Percentiles rank a stretch among this genome's conserved stretches.
Conservation (phyloP, 352 stramenopile species). For the Pythium sukuiense region DNA sequence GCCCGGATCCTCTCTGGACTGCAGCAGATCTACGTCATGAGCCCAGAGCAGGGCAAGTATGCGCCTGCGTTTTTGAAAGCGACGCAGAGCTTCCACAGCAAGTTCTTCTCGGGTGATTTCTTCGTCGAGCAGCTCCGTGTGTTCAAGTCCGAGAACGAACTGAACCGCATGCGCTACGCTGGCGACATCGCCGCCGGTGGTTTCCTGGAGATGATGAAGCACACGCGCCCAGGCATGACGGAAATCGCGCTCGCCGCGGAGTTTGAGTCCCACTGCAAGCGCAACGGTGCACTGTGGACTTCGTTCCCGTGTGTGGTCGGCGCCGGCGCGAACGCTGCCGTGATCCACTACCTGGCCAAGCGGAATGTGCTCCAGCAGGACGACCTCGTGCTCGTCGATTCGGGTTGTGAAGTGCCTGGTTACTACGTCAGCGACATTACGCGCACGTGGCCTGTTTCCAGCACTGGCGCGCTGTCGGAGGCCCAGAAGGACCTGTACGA, state of each 20-base stretch:
- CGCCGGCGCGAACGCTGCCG: conserved; percentile 68
- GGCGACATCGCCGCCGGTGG: conserved; percentile 62
- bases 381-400: conserved; percentile 86
- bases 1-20: conserved; percentile 55
- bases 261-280: conserved; percentile 73
- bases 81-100: conserved; percentile 58
- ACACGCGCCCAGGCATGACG: conserved; percentile 57
- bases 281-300: conserved; percentile 74
- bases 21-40: conserved; percentile 69
- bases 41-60: conserved; percentile 59
- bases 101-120: conserved; percentile 72
- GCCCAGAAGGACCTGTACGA: conserved; percentile 71
- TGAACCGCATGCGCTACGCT: conserved; percentile 75
- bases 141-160: conserved; percentile 70
- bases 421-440: conserved; percentile 86
- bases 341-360: conserved; percentile 85
- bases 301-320: conserved; percentile 86
- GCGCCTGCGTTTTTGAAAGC: conserved; percentile 55
- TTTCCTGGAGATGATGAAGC: conserved; percentile 80
- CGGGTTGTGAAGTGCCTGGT: conserved; percentile 75
- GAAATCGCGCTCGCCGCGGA: conserved; percentile 70
- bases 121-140: conserved; percentile 75
- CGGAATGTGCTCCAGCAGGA: conserved; percentile 50
- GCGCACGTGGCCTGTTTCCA: conserved; percentile 70
- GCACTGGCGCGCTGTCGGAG: conserved; percentile 29